Base-by-base conservation (phyloP, 768 basidiomycete genomes). In the Dentipellis fragilis region DNA sequence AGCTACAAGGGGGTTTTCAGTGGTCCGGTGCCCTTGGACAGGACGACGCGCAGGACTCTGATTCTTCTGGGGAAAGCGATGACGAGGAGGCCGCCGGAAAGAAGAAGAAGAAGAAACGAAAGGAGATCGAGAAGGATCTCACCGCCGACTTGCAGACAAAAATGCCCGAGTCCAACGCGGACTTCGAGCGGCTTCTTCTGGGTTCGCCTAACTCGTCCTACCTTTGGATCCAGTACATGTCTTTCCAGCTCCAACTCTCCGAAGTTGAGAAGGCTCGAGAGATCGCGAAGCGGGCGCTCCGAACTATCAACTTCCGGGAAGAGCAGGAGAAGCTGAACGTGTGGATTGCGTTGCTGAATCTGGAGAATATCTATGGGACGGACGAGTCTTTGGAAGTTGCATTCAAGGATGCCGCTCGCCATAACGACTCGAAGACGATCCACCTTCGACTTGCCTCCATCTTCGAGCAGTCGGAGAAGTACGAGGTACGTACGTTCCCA, bases 191-290 rank as follows among this genome's bases (percentile, higher is more conserved):
- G 11, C 72, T 90, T 37, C 79, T 99, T 48, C 77, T 98, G 39
- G 90, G 91, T 29, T 93, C 95, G 0, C 95, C 96, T 1, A 93
- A 96, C 67, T 98, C 94, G 7, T 98, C 96, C 0, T 96, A 88
- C 71, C 78, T 98, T 36, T 99, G 96, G 96, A 85, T 99, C 57
- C 94, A 97, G 68, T 99, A 93, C 69, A 98, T 99, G 93, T 95
- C 96, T 9, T 95, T 97, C 81, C 92, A 94, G 64, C 75, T 98
- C 10, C 93, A 93, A 62, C 80, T 99, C n/a, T 91, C 94, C 34
- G 95, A 99, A 71, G 75, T 96, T 54, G 94, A 93, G 64, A 96
- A 94, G 69, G 96, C 95, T 12, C 80, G 93, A 46, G 85, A 88
- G 66, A 84, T 93, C 52, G 94, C 84, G 49, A 79, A 81, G 53